Percentiles rank a stretch among this genome's conserved stretches.
Evolutionary conservation across 768 basidiomycete genomes (phyloP).

Genomic region (Mycena galericulata): DNA sequence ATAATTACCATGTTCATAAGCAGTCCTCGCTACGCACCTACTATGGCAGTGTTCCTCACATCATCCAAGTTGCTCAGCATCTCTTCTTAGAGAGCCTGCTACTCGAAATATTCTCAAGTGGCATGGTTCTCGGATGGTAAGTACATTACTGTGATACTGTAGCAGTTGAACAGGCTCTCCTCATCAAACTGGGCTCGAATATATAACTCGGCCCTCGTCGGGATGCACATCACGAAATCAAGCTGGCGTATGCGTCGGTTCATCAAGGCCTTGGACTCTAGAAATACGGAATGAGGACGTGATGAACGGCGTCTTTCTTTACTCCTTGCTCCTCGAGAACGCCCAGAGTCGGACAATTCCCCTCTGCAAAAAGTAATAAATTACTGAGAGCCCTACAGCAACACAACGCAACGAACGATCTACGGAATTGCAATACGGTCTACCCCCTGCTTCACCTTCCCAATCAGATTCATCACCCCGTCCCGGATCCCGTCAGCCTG

Average conservation of each 20-base stretch:
- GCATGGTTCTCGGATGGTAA: constrained; percentile 12
- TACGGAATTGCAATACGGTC: constrained; percentile 68
- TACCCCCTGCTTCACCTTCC: constrained; percentile 90
- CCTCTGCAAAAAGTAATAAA: constrained; percentile 30
- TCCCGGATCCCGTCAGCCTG: constrained; percentile 92
- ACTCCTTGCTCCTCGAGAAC: constrained; percentile 12
- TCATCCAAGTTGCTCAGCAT: constrained; percentile 4
- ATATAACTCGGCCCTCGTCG: constrained; percentile 1
- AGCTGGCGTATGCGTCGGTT: not conserved
- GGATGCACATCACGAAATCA: constrained; percentile 2
- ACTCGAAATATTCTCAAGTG: not conserved
- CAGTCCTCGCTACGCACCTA: not conserved
- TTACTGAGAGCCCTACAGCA: not conserved
- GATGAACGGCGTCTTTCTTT: constrained; percentile 6
- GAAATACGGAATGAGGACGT: not conserved
- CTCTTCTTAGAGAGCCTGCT: constrained; percentile 3
- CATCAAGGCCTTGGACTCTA: not conserved
- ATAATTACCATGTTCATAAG: constrained; percentile 12
- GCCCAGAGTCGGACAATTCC: constrained; percentile 15
- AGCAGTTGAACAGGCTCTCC: not conserved
- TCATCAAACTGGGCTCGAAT: constrained; percentile 18
- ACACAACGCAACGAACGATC: constrained; percentile 1
- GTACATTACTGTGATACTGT: not conserved
- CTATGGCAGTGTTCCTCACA: constrained; percentile 1
- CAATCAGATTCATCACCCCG: constrained; percentile 88